Conservation (phyloP, 768 basidiomycete genomes). For the Phylloporus scabripes region DNA sequence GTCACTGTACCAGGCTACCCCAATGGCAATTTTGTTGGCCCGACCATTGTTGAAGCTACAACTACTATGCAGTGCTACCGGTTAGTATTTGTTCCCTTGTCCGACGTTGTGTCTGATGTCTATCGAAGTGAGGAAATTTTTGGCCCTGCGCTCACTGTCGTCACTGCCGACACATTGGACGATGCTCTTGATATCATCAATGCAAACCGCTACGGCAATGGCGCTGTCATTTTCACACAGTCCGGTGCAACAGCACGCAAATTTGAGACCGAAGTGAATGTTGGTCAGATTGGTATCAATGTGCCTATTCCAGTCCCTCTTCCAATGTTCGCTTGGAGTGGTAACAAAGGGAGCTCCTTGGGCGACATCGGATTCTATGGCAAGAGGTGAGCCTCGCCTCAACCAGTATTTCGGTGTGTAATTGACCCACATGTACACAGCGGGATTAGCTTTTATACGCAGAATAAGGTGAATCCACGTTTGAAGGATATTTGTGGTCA, state of each 20-base stretch:
- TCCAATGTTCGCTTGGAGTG: constrained; percentile 96
- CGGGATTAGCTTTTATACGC: constrained; percentile 94
- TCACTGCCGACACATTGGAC: constrained; percentile 79
- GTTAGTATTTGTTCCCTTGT: constrained; percentile 39
- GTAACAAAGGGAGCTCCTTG: constrained; percentile 83
- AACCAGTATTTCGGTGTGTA: not conserved
- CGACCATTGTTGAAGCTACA: constrained; percentile 82
- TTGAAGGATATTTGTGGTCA: not conserved
- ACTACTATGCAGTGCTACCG: constrained; percentile 83
- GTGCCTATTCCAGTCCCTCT: constrained; percentile 89
- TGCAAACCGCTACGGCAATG: constrained; percentile 87
- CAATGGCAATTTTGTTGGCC: constrained; percentile 91
- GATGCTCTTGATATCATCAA: constrained; percentile 90
- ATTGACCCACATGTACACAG: constrained; percentile 31
- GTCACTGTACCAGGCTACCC: constrained; percentile 66
- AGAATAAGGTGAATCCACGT: constrained; percentile 62
- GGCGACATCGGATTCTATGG: constrained; percentile 93
- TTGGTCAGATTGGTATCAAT: constrained; percentile 92
- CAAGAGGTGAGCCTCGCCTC: constrained; percentile 48
- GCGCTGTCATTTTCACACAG: constrained; percentile 94
- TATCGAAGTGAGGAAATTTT: constrained; percentile 83
- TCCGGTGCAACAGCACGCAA: constrained; percentile 92
- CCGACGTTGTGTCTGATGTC: not conserved
- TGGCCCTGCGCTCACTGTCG: constrained; percentile 78
- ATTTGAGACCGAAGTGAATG: constrained; percentile 83